Evolutionary conservation across 129 eudicot species (phyloP).

Genomic region (Lactuca saligna): DNA sequence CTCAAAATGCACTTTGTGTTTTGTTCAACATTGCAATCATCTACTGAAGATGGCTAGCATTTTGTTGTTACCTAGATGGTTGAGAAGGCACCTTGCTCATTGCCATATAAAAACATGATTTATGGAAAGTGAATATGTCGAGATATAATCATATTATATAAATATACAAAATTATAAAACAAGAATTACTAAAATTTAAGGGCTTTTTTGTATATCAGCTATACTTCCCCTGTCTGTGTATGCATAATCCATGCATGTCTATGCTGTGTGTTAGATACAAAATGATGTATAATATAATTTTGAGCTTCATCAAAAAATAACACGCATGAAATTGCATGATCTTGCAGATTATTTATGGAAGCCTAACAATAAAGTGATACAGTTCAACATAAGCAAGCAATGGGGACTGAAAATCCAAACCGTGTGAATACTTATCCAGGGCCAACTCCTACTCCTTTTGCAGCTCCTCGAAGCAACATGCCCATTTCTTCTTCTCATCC

Average conservation of each 20-base stretch:
- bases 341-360: slow-evolving; percentile 44
- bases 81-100: no score
- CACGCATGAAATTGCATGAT: slow-evolving; percentile 7
- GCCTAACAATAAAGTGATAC: slow-evolving; percentile 31
- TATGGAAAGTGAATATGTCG: no score
- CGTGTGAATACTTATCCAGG: slow-evolving; percentile 52
- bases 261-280: slow-evolving; percentile 8
- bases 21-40: no score
- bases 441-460: slow-evolving; percentile 72
- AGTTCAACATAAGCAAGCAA: slow-evolving; percentile 33
- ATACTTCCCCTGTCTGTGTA: background rate
- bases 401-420: slow-evolving; percentile 90
- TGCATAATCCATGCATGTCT: background rate
- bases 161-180: no score
- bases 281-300: slow-evolving; percentile 2
- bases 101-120: no score
- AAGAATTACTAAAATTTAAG: no score
- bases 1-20: no score
- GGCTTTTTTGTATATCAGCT: no score
- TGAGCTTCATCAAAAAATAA: slow-evolving; percentile 6
- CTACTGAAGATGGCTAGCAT: no score
- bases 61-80: no score
- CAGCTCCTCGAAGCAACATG: slow-evolving; percentile 55
- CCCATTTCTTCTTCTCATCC: slow-evolving; percentile 66
- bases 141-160: no score